Evolutionary conservation across 2,329 filamentous ascomycete species (phyloP).

Genomic region (Fusarium aywerte): DNA sequence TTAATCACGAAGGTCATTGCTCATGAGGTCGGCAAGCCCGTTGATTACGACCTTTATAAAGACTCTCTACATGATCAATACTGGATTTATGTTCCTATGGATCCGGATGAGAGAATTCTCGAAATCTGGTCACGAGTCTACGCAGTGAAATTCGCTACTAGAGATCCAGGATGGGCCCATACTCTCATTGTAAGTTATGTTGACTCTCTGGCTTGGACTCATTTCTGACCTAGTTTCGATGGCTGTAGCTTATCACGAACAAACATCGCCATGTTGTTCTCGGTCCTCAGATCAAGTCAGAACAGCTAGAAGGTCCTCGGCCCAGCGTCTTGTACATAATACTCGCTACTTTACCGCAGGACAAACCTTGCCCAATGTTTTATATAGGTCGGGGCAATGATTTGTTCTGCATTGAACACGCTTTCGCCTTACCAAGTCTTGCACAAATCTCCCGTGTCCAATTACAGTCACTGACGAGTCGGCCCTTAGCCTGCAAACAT

Average conservation of each 20-base stretch:
- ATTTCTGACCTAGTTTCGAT: too few species aligned
- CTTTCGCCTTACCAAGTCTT: too few species aligned
- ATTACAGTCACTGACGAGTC: background rate
- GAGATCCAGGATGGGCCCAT: too few species aligned
- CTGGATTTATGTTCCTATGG: background rate
- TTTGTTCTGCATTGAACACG: background rate
- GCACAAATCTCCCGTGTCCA: background rate
- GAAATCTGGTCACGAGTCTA: background rate
- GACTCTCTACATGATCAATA: background rate
- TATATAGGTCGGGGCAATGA: background rate
- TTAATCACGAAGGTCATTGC: fast-evolving
- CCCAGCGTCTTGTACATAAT: background rate
- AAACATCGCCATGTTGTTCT: background rate
- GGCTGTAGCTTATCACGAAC: background rate
- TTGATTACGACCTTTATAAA: background rate
- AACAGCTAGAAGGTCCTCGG: background rate
- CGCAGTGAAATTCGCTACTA: fast-evolving
- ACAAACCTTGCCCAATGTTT: background rate
- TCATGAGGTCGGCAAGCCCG: fast-evolving
- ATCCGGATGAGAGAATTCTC: background rate
- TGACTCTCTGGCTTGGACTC: too few species aligned
- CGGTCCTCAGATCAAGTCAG: background rate
- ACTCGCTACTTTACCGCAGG: background rate
- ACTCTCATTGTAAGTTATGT: background rate
- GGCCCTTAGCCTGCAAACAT: fast-evolving